Percentiles rank a stretch among this genome's conserved stretches.
Evolutionary conservation across 495 filamentous ascomycete species (phyloP).

Genomic region (Daldinia loculata): DNA sequence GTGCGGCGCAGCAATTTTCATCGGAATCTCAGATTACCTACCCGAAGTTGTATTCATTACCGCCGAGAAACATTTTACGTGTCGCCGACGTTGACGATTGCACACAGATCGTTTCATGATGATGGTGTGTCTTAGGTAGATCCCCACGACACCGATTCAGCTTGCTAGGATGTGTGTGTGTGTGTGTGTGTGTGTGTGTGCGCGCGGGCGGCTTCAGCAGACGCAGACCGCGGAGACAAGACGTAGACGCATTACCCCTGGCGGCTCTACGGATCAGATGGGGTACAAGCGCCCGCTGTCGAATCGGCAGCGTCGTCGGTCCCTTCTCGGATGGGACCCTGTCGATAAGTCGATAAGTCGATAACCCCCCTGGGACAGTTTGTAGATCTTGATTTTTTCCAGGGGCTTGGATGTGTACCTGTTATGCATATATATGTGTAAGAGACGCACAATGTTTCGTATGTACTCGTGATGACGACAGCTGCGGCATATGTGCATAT

Average conservation of each 20-base stretch:
- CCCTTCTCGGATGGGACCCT: constrained; percentile 25
- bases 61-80: neutral
- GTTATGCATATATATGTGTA: neutral
- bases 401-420: neutral
- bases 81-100: neutral
- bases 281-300: constrained; percentile 2
- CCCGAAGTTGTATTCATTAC: neutral
- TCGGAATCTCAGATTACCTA: neutral
- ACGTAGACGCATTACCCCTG: constrained; percentile 1
- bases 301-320: constrained; percentile 30
- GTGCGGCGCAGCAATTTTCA: neutral
- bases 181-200: neutral
- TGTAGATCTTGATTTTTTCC: constrained; percentile 31
- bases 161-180: neutral
- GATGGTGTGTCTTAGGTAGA: neutral
- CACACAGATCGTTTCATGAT: neutral
- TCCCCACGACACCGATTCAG: too few relatives aligned
- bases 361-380: neutral
- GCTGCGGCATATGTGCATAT: neutral
- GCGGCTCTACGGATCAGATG: constrained; percentile 13
- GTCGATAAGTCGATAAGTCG: neutral
- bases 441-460: neutral
- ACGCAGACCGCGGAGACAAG: neutral
- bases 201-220: neutral
- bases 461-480: constrained; percentile 3